Percentiles rank a stretch among this genome's conserved stretches.
phyloP scores from a whole-genome alignment of 2,329 filamentous ascomycete species.

The Botryotinia narcissicola region DNA sequence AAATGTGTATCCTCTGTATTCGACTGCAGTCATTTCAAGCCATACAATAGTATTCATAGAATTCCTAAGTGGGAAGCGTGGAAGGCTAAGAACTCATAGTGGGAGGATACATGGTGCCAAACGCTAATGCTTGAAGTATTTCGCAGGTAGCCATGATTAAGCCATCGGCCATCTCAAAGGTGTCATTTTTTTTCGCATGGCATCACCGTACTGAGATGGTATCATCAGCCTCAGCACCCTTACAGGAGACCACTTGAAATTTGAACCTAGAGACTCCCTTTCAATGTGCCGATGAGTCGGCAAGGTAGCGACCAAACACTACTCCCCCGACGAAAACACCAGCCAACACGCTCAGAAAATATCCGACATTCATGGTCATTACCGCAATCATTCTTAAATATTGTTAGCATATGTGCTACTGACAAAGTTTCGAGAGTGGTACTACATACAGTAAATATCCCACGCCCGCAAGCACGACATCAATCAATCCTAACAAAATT shows the following conservation, averaged over 20 bases:
- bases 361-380: neutral
- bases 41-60: neutral
- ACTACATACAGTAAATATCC: neutral
- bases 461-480: neutral
- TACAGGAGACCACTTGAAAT: neutral
- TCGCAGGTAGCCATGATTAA: neutral
- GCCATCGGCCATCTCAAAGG: neutral
- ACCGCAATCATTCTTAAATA: neutral
- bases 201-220: neutral
- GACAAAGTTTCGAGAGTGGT: neutral
- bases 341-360: neutral
- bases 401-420: neutral
- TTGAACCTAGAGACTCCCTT: neutral
- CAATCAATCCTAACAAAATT: neutral
- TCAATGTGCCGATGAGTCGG: neutral
- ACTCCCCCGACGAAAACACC: neutral
- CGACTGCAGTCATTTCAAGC: neutral
- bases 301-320: neutral
- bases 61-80: neutral
- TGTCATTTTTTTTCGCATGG: neutral
- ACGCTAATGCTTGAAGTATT: neutral
- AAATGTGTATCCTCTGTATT: neutral
- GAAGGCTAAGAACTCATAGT: neutral
- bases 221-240: neutral
- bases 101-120: neutral